These are phyloP conservation scores for Boletellus ananas DNA, from an alignment of 768 basidiomycete species.

Conservation along the genomic window DNA sequence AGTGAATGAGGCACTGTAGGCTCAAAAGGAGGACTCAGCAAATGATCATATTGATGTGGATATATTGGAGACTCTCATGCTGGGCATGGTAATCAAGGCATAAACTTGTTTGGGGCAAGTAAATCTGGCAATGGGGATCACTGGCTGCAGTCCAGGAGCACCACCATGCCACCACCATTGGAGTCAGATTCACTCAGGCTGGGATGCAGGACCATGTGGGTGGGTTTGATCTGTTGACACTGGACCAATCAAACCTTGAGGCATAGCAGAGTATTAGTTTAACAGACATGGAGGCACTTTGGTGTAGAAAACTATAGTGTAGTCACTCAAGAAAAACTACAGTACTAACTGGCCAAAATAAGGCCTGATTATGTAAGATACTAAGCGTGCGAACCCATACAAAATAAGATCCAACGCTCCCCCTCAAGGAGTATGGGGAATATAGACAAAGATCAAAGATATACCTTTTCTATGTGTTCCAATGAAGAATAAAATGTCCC, in stretches of 20 bases:
- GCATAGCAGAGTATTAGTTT: conserved; percentile 45
- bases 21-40: conserved; percentile 15
- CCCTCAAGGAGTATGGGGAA: too few species aligned
- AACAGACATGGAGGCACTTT: conserved; percentile 51
- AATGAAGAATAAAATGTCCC: too few species aligned
- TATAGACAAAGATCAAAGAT: too few species aligned
- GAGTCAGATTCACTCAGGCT: conserved; percentile 40
- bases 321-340: too few species aligned
- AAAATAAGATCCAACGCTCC: too few species aligned
- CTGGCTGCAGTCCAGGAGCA: conserved; percentile 15
- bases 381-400: too few species aligned
- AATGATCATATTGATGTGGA: conserved; percentile 30
- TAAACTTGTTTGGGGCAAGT: conserved; percentile 28
- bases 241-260: conserved; percentile 45
- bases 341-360: too few species aligned
- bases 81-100: conserved; percentile 14
- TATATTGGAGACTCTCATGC: conserved; percentile 34
- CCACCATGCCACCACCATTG: conserved; percentile 37
- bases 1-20: conserved; percentile 12
- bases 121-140: conserved; percentile 14
- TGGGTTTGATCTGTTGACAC: conserved; percentile 46
- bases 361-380: too few species aligned
- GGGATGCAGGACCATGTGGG: conserved; percentile 18
- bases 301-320: too few species aligned
- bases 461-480: too few species aligned